These are phyloP conservation scores for Esteya vermicola DNA, from an alignment of 2,329 filamentous ascomycete genomes.

Conservation along the genomic window DNA sequence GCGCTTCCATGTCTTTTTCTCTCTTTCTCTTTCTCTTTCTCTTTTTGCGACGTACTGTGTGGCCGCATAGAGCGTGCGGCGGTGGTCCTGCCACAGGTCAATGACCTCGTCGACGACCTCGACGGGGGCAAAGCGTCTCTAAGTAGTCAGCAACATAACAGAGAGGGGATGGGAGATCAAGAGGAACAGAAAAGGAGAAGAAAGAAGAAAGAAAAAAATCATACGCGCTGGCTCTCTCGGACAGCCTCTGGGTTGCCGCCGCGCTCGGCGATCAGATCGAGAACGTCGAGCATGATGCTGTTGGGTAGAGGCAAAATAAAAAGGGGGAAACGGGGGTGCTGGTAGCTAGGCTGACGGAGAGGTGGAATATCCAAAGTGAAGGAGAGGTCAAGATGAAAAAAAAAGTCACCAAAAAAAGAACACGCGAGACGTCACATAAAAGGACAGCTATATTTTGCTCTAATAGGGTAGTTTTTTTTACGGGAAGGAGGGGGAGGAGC, in stretches of 20 bases:
- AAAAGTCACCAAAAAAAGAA: background rate
- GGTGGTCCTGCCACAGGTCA: conserved; percentile 70
- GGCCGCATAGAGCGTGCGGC: conserved; percentile 40
- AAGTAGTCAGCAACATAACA: conserved; percentile 1
- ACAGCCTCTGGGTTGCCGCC: conserved; percentile 87
- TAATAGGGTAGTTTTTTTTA: too few species aligned
- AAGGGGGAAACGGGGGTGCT: too few species aligned
- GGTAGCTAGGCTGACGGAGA: background rate
- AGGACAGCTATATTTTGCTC: too few species aligned
- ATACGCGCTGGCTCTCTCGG: conserved; percentile 65
- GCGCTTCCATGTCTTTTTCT: background rate
- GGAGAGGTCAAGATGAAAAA: background rate
- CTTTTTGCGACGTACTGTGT: conserved; percentile 35
- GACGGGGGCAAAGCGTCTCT: conserved; percentile 61
- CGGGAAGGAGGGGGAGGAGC: background rate
- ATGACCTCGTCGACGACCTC: conserved; percentile 87
- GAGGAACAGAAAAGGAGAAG: too few species aligned
- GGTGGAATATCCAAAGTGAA: background rate
- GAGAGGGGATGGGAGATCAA: too few species aligned
- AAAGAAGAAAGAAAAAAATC: background rate
- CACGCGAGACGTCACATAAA: background rate
- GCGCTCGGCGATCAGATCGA: conserved; percentile 70
- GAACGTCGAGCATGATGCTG: conserved; percentile 36
- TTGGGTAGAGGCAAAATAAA: too few species aligned
- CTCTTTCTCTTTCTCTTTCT: background rate